Evolutionary conservation across 2,329 filamentous ascomycete species (phyloP), one percentile per base, ranked within the genome.

Genomic region (Passalora sequoiae): DNA sequence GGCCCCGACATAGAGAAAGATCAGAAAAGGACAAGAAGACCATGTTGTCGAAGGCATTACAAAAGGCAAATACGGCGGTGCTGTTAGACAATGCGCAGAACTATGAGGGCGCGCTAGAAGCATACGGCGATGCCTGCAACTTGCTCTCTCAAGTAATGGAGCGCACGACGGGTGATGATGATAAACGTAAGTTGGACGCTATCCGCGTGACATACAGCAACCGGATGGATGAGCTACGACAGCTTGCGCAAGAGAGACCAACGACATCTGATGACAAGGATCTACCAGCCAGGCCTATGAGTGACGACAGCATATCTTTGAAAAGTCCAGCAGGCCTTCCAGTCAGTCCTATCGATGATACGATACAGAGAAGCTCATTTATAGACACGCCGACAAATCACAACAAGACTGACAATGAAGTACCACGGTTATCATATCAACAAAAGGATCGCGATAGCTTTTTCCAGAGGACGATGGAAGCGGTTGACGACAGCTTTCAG

Each of bases 81-180:
- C 78, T 96, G 54, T 77, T 98, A 29, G 92, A 98, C 68, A 97
- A 96, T 76, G 89, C 88, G 10, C 86, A 92, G 59, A 95, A 97
- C 60, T 91, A 92, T 51, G 86, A 91, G 63, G 89, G 87, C 29
- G 92, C 92, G 13, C 83, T 94, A 61, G 80, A 88, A 58, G 89
- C 91, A 10, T 98, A 98, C 63, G 75, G 78, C 8, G 92, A 98
- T 67, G 92, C 94, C 3, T 98, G 92, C 62, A 78, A 83, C 43
- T 73, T 98, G 46, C 70, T 98, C 42, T 84, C 91, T 55, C 83
- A 94, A 59, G 92, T 98, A 4, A 84, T 98, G 69, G 71, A 83
- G 44, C 81, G 86, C 57, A 96, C 88, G 45, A 82, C 82, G 8
- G 87, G 83, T 5, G 83, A 89, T 24, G 89, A 95, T 40, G 92